These are phyloP conservation scores for Paecilomyces sp. DNA, from an alignment of 2,329 filamentous ascomycete genomes.

Conservation along the genomic window DNA sequence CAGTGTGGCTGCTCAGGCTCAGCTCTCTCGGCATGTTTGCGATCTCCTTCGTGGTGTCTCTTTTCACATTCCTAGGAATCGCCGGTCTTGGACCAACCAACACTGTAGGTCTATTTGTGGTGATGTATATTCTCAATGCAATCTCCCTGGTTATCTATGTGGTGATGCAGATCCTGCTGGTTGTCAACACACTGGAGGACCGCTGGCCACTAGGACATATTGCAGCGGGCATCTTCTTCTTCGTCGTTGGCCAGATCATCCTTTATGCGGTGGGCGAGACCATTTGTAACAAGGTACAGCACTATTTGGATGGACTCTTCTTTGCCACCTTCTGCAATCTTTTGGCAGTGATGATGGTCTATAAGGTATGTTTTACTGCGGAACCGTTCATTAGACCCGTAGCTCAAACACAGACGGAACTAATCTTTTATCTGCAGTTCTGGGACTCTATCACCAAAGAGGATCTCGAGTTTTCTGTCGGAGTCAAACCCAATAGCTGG, in stretches of 20 bases:
- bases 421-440: slow-evolving; percentile 54
- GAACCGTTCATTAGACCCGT: not conserved
- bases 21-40: slow-evolving; percentile 75
- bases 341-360: slow-evolving; percentile 97
- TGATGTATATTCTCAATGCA: slow-evolving; percentile 85
- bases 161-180: slow-evolving; percentile 79
- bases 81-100: slow-evolving; percentile 77
- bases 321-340: slow-evolving; percentile 92
- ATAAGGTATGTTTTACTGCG: slow-evolving; percentile 62
- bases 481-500: slow-evolving; percentile 93
- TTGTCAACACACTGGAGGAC: slow-evolving; percentile 84
- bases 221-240: slow-evolving; percentile 81
- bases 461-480: slow-evolving; percentile 96
- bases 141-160: slow-evolving; percentile 81
- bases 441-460: slow-evolving; percentile 99
- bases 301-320: slow-evolving; percentile 92
- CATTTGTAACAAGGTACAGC: slow-evolving; percentile 77
- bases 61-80: slow-evolving; percentile 91
- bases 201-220: slow-evolving; percentile 94
- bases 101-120: slow-evolving; percentile 81
- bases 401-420: slow-evolving; percentile 4
- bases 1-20: slow-evolving; percentile 82
- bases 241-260: slow-evolving; percentile 84
- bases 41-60: slow-evolving; percentile 76
- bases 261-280: slow-evolving; percentile 81